These are phyloP conservation scores for Globisporangium iwayamae DNA, from an alignment of 352 stramenopile genomes.

Conservation along the genomic window DNA sequence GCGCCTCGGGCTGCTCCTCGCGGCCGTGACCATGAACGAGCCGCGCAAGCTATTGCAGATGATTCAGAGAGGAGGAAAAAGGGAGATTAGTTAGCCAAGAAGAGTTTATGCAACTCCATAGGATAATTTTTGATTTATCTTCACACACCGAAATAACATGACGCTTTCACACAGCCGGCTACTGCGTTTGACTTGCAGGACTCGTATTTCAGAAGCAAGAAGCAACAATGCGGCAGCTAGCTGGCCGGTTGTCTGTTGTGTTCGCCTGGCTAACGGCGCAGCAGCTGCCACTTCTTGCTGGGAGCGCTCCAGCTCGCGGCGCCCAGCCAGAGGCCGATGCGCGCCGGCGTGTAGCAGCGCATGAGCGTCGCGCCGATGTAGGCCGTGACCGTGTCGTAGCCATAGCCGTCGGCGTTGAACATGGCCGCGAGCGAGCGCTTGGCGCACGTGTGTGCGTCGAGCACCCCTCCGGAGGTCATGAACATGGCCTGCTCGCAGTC, in stretches of 20 bases:
- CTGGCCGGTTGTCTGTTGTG: background rate
- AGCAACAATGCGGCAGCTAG: no score
- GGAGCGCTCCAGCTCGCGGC: constrained; percentile 3
- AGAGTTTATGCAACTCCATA: background rate
- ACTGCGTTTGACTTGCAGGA: no score
- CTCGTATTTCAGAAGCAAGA: no score
- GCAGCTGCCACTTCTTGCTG: background rate
- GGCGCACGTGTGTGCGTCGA: constrained; percentile 13
- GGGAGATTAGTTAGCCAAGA: background rate
- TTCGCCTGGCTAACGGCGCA: background rate
- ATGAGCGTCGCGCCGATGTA: constrained; percentile 6
- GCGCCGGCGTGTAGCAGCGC: constrained; percentile 6
- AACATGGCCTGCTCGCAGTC: constrained; percentile 28
- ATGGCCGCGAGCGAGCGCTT: constrained; percentile 13
- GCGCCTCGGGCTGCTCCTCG: constrained; percentile 33
- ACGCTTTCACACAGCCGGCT: no score
- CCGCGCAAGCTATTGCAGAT: constrained; percentile 8
- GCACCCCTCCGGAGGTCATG: background rate
- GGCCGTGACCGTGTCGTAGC: constrained; percentile 44
- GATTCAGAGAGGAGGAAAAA: background rate
- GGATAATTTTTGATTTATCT: background rate
- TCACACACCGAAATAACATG: background rate
- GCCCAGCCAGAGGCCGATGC: constrained; percentile 5
- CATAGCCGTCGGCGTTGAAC: constrained; percentile 22
- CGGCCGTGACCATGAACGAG: constrained; percentile 33